Evolutionary conservation across 495 filamentous ascomycete species (phyloP), one percentile per base, ranked within the genome.

Genomic region (Penicillium alfredii): DNA sequence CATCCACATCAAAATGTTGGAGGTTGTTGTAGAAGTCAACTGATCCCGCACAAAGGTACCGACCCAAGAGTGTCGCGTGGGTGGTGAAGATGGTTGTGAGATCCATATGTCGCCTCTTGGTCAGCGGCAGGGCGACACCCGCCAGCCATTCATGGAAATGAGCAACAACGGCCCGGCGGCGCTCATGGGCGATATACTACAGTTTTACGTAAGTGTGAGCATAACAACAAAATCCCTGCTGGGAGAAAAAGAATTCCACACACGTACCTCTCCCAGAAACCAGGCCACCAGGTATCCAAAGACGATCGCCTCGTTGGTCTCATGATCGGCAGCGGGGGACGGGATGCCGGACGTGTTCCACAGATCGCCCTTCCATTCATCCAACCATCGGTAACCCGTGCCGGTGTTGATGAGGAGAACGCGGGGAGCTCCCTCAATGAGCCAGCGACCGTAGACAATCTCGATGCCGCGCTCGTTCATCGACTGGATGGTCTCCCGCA

Each of bases 1-100:
- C 81, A 57, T 98, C 92, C 13, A 94, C 87, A 56, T 98, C 90
- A 53, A 98, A 98, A 66, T 81, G 81, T 60, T 96, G 92, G 12
- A 98, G 81, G 57, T 97, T 95, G 69, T 98, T 98, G 72, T 98
- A 98, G 62, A 98, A 98, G 60, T 98, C 92, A 17, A 97, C 92
- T 2, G 87, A 94, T 20, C 92, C 92, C 24, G 92, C 92, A 52
- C 92, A 98, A 27, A 98, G 83, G 52, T 98, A 98, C 33, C 92
- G 80, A 31, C 92, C 92, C 16, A 98, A 75, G 3, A 98, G 71
- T 4, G 92, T 98, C 8, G 92, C 92, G 56, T 98, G 92, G 4
- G 92, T 98, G 21, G 92, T 98, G 66, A 98, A 98, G 59, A 98
- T 96, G 46, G 93, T 97, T 6, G 92, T 98, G 30, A 95, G 76